phyloP scores from a whole-genome alignment of 2,329 filamentous ascomycete genomes.

The Fusarium austroafricanum region DNA sequence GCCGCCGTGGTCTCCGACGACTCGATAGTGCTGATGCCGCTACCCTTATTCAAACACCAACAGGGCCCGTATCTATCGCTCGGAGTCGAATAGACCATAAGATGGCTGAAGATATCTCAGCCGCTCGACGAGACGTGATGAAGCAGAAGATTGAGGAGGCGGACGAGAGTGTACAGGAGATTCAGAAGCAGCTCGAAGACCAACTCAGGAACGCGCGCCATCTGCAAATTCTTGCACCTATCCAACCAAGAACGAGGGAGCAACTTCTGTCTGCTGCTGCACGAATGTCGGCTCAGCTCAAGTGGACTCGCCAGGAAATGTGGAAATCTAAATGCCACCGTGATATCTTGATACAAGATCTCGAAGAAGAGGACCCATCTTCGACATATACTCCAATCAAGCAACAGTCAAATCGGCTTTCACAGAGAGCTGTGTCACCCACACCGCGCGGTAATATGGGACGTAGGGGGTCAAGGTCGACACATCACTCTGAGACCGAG shows the following conservation, averaged over 20 bases:
- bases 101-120: constrained; percentile 86
- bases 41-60: constrained; percentile 74
- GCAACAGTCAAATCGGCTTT: constrained; percentile 41
- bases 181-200: constrained; percentile 82
- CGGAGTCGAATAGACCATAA: constrained; percentile 81
- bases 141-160: constrained; percentile 84
- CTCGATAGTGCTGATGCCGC: constrained; percentile 72
- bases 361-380: constrained; percentile 75
- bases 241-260: constrained; percentile 90
- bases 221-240: constrained; percentile 86
- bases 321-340: constrained; percentile 92
- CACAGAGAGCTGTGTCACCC: constrained; percentile 45
- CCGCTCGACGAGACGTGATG: constrained; percentile 85
- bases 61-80: constrained; percentile 78
- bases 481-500: constrained; percentile 43
- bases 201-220: constrained; percentile 91
- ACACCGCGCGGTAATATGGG: constrained; percentile 40
- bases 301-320: constrained; percentile 94
- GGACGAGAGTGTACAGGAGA: constrained; percentile 78
- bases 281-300: constrained; percentile 86
- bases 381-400: constrained; percentile 41
- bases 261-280: constrained; percentile 86
- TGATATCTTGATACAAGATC: constrained; percentile 85
- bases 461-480: constrained; percentile 47
- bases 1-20: constrained; percentile 76